Base-by-base conservation (phyloP, 805 yeast genomes). In the Metschnikowia cubensis region DNA sequence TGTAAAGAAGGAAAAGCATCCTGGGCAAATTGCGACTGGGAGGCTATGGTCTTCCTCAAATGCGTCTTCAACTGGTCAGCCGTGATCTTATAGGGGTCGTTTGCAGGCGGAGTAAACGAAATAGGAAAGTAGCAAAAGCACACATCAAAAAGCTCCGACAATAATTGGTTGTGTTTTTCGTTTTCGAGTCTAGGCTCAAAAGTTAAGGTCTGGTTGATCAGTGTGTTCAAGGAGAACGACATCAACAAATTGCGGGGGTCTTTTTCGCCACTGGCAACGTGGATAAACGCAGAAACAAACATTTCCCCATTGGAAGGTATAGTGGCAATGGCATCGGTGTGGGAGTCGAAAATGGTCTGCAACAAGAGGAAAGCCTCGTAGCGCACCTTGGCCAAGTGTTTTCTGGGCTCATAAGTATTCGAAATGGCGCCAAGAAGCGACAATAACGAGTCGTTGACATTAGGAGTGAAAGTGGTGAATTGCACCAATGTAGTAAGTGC, bases 121-220 rank as follows among this genome's bases (percentile, higher is more conserved):
- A 94, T 91, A 11, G 99, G 99, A 71, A 92, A 94, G 69, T 94
- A 94, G 67, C 99, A 94, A 64, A 92, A 95, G 37, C 89, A 75
- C 34, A 87, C 81, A 63, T 94, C 99, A 63, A 91, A 95, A 51
- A 94, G 65, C 8, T 87, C 89, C 56, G 85, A 85, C 32, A 78
- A 61, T 59, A 65, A 69, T n/a, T 66, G 64, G 38, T 66, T 56
- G 45, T 80, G 71, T 2, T 71, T 68, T 4, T 73, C 63, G 14
- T 63, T 54, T 2, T 50, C 46, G 2, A 49, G 37, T 36, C 58
- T 39, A 18, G 43, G 49, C 33, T 65, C 69, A 43, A 71, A 66
- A 3, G 45, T 54, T 25, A 82, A 69, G 3, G 58, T 59, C 18
- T 61, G 51, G 17, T 82, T 73, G 13, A 91, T 77, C 4, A 47